These are phyloP conservation scores for Albugo laibachii DNA, from an alignment of 352 stramenopile genomes.

Conservation along the genomic window DNA sequence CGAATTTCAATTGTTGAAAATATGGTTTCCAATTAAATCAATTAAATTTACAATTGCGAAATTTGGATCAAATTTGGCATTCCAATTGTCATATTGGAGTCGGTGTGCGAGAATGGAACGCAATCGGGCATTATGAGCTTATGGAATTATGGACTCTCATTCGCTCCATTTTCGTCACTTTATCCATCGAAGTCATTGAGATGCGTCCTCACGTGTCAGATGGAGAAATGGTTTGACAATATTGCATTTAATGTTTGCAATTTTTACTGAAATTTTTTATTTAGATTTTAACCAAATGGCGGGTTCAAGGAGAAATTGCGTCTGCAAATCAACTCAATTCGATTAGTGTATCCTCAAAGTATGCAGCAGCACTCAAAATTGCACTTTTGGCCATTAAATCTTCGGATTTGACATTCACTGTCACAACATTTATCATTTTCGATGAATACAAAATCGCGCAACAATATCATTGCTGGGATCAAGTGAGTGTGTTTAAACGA, in stretches of 20 bases:
- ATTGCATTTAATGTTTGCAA: background rate
- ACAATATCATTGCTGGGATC: slow-evolving; percentile 69
- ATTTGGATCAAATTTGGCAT: slow-evolving; percentile 52
- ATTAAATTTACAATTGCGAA: slow-evolving; percentile 36
- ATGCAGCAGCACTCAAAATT: slow-evolving; percentile 36
- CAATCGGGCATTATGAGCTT: slow-evolving; percentile 36
- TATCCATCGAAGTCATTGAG: slow-evolving; percentile 64
- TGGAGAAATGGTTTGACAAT: slow-evolving; percentile 33
- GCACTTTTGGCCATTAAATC: slow-evolving; percentile 59
- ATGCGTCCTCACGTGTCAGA: slow-evolving; percentile 49
- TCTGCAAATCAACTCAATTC: slow-evolving; percentile 29
- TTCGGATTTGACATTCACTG: slow-evolving; percentile 61
- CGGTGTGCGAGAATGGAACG: slow-evolving; percentile 62
- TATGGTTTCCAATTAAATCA: slow-evolving; percentile 64
- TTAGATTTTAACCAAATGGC: slow-evolving; percentile 65
- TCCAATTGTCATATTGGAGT: slow-evolving; percentile 50
- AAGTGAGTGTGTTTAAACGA: slow-evolving; percentile 62
- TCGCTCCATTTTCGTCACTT: slow-evolving; percentile 51
- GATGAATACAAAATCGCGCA: slow-evolving; percentile 42
- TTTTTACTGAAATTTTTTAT: background rate
- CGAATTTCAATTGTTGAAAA: slow-evolving; percentile 59
- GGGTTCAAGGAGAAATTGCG: slow-evolving; percentile 57
- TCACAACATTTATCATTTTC: slow-evolving; percentile 71
- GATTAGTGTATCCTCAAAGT: slow-evolving; percentile 53
- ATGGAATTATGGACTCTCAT: slow-evolving; percentile 73